Evolutionary conservation across 139 green algal species (phyloP), one percentile per base, ranked within the genome.

Genomic region (Micractinium conductrix): DNA sequence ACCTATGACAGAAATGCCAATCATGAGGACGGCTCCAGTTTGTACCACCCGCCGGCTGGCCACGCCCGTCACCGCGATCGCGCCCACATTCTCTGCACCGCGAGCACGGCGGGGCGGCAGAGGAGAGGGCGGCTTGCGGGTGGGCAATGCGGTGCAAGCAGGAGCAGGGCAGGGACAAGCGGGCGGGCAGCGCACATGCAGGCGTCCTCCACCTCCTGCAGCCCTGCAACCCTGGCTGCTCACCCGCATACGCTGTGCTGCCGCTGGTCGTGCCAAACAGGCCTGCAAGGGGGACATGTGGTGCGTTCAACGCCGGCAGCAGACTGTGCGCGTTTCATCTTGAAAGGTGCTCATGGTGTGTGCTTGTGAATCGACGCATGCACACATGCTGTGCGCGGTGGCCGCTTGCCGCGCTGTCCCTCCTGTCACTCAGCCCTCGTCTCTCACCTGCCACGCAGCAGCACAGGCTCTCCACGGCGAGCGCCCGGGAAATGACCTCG

Each of bases 1-100:
- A 93, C 90, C 91, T 1, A 96, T 87, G 22, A 94, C 45, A 0
- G 76, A 85, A 42, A 95, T 62, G 22, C 94, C 2, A 45, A 96
- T 89, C 78, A 92, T 91, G 58, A 93, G 86, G 45, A 28, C 40
- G 0, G 91, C 90, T 2, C 89, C 92, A 0, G 88, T 44, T 79
- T 95, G 92, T 14, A 93, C 87, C 14, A 95, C 93, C 0, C 86
- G 68, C 21, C 93, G 87, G 45, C 74, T 89, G 65, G 91, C 93
- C 2, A 96, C 93, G 1, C 91, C 82, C 0, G 93, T 96, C 62
- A 96, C 90, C 33, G 58, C 62, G 37, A 89, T 88, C 38, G 82
- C 85, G 5, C 78, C 82, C 16, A 84, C 42, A 37, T 60, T 84
- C 30, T 87, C 79, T 87, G 80, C 44, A 69, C 4, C n/a, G n/a